Base-by-base conservation (phyloP, 805 yeast species). In the Teunomyces lycoperdinae region DNA sequence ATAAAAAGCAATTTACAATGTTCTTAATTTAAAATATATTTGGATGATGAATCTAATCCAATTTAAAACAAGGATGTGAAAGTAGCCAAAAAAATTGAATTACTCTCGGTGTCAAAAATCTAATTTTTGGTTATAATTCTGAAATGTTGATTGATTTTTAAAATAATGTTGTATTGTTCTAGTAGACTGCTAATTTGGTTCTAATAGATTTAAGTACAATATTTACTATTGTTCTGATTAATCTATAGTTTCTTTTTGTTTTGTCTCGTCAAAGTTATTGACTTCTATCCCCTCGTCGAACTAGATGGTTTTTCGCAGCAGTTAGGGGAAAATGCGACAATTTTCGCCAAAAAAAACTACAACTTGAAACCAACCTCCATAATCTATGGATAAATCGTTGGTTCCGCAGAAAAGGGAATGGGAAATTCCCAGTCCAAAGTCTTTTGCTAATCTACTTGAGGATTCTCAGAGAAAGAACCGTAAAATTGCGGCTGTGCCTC, bases 341-440 rank as follows among this genome's bases (percentile, higher is more conserved):
- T 38, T 38, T n/a, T 38, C 29, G 41, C 41, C 34, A 38, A 38
- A 38, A 38, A 38, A 38, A 38, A 38, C 40, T 11, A 20, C 30
- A 17, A 42, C 31, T 31, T 27, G 44, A 13, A 28, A 42, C 33
- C 28, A 10, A 30, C 17, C 14, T 28, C 36, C 26, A 17, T 17
- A 20, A n/a, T 13, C 43, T 11, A 42, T 47, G 44, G 43, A 43
- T 11, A 27, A 39, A 26, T 38, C 32, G 16, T 17, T 29, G 33
- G 35, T 30, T 5, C 44, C 39, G 6, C 44, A 34, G 24, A 55
- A 57, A 33, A 47, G 55, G 35, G 43, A 49, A 7, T 36, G 43
- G 43, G 56, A 53, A 16, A 33, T 53, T n/a, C 59, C 51, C 30
- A 47, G 49, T 33, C 57, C 61, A 26, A 49, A 50, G 33, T 29